phyloP scores from a whole-genome alignment of 129 eudicot species.

The Chrysanthemum lavandulifolium region DNA sequence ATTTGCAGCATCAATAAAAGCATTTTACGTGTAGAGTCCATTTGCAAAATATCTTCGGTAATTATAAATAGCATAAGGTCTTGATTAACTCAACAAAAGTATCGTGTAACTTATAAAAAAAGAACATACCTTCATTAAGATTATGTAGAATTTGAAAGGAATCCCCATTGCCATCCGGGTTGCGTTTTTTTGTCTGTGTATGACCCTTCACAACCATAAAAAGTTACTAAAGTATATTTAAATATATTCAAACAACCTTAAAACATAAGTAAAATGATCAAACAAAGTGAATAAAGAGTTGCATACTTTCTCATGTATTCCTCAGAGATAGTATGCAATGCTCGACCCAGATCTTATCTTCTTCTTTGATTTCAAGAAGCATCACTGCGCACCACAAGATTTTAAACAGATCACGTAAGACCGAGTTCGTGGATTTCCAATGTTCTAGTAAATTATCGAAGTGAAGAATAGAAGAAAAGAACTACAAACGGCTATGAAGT shows the following conservation, averaged over 20 bases:
- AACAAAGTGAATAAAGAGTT: neutral
- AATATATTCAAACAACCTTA: too few species aligned
- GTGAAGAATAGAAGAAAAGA: too few species aligned
- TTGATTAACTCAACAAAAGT: constrained; percentile 2
- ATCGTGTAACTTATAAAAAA: neutral
- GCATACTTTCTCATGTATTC: constrained; percentile 62
- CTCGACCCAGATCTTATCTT: constrained; percentile 55
- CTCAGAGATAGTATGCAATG: constrained; percentile 59
- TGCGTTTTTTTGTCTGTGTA: constrained; percentile 50
- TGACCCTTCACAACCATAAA: constrained; percentile 51
- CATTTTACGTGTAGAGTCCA: too few species aligned
- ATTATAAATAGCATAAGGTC: constrained; percentile 1
- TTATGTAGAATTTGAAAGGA: constrained; percentile 65
- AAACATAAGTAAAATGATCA: neutral
- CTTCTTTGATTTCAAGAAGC: constrained; percentile 65
- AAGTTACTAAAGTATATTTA: neutral
- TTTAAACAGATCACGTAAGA: neutral
- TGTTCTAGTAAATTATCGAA: too few species aligned
- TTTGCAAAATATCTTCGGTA: neutral
- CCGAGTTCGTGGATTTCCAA: too few species aligned
- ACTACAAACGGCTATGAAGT: too few species aligned
- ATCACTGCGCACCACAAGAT: constrained; percentile 23
- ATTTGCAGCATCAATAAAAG: too few species aligned
- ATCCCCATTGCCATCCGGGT: constrained; percentile 48
- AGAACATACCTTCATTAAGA: constrained; percentile 53